Evolutionary conservation across 768 basidiomycete genomes (phyloP), one percentile per base, ranked within the genome.

Genomic region (Rickenella mellea): DNA sequence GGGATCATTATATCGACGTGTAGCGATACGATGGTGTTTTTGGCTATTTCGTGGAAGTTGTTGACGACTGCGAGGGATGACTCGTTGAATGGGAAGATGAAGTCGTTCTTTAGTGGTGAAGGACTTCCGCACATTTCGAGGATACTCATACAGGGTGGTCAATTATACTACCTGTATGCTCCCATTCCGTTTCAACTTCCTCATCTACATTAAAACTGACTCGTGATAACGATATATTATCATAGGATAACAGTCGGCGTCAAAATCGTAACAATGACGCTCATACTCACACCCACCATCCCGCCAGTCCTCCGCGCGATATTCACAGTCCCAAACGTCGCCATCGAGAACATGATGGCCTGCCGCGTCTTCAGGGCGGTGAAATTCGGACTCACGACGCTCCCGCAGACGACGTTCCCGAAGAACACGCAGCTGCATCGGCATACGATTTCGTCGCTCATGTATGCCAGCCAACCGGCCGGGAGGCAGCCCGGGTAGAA

Each of bases 11-110:
- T 53, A 1, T 57, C 58, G 9, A 43, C 52, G 9, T n/a, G 55
- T 11, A 57, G 64, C 39, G 65, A 69, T 44, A 54, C 52, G 1
- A 20, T 59, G 5, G 58, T 68, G 8, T 64, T 60, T 44, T 14
- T 60, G 32, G 61, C 57, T 7, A 64, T 66, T 42, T 52, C 52
- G 5, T 60, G 53, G 29, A 22, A 15, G 10, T 36, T 36, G 7
- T 19, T 36, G 33, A 9, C 24, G 5, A 17, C 19, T 17, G 33
- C 33, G 4, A 10, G 19, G 3, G 33, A 19, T 3, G 12, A 36
- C 3, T n/a, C n/a, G n/a, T n/a, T n/a, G n/a, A n/a, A n/a, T n/a
- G 33, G 24, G 5, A 36, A 36, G 15, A 17, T 17, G 33, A 36
- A 10, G 33, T 11, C 33, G 24, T 36, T 36, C 12, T 36, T 10